Evolutionary conservation across 2,329 filamentous ascomycete species (phyloP).

Genomic region (Sporothrix luriei): DNA sequence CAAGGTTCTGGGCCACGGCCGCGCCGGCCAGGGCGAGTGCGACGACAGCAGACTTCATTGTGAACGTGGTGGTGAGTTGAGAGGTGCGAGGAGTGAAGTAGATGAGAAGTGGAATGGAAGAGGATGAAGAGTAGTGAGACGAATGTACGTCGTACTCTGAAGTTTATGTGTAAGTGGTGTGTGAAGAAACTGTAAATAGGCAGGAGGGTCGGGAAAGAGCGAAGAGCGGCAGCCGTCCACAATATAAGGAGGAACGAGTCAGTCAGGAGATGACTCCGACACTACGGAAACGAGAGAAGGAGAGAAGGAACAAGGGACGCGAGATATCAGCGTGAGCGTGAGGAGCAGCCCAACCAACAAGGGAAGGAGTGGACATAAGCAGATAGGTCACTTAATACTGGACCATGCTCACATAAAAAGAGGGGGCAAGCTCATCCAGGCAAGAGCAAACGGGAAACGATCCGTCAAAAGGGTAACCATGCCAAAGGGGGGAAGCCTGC

Average conservation of each 20-base stretch:
- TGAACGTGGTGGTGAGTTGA: conserved; percentile 21
- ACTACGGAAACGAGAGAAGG: conserved; percentile 3
- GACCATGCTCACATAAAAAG: background rate
- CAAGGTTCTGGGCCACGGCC: conserved; percentile 44
- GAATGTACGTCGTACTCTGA: background rate
- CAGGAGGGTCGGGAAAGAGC: conserved; percentile 1
- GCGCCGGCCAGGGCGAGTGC: conserved; percentile 38
- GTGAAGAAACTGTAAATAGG: background rate
- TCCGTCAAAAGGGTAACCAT: background rate
- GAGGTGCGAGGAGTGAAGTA: background rate
- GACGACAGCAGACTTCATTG: conserved; percentile 36
- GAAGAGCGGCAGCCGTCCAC: conserved; percentile 6
- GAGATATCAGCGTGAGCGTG: conserved; percentile 1
- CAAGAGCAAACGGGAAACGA: background rate
- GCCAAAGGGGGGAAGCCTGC: background rate
- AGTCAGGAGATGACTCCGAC: conserved; percentile 19
- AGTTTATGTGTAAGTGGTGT: background rate
- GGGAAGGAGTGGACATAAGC: conserved; percentile 18
- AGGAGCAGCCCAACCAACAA: background rate
- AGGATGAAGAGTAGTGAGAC: background rate
- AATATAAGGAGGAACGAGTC: conserved; percentile 23
- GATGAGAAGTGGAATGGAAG: background rate
- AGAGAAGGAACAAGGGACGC: conserved; percentile 8
- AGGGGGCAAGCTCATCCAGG: background rate
- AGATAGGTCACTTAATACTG: background rate